Evolutionary conservation across 139 green algal genomes (phyloP).

Genomic region (Tetradesmus lagerheimii): DNA sequence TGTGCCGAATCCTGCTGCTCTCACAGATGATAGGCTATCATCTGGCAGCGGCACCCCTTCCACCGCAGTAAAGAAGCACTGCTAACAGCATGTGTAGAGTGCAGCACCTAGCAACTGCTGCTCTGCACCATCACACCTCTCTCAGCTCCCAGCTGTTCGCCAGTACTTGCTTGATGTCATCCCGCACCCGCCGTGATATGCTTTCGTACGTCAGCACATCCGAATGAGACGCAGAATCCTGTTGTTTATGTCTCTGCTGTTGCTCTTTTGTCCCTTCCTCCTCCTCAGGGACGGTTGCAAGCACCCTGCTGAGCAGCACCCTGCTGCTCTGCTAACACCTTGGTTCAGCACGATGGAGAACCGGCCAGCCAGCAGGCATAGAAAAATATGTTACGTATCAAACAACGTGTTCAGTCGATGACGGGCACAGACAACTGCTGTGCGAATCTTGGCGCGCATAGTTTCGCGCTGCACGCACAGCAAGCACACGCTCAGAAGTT

Average conservation of each 20-base stretch:
- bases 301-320: background rate
- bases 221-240: background rate
- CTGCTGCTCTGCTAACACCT: background rate
- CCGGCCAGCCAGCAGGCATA: background rate
- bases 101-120: background rate
- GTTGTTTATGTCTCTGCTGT: background rate
- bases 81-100: no score
- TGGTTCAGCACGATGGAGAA: background rate
- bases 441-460: background rate
- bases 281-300: background rate
- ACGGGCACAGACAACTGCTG: no score
- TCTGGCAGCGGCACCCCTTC: no score
- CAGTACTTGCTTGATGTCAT: conserved; percentile 16
- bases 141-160: conserved; percentile 15
- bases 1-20: no score
- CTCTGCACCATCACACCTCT: background rate
- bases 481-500: no score
- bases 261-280: background rate
- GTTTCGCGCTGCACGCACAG: background rate
- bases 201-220: background rate
- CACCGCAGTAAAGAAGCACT: no score
- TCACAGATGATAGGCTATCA: no score
- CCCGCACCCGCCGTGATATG: background rate
- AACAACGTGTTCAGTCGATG: no score
- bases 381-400: no score